phyloP scores from a whole-genome alignment of 2,329 filamentous ascomycete genomes.

The Botryotinia convoluta region DNA sequence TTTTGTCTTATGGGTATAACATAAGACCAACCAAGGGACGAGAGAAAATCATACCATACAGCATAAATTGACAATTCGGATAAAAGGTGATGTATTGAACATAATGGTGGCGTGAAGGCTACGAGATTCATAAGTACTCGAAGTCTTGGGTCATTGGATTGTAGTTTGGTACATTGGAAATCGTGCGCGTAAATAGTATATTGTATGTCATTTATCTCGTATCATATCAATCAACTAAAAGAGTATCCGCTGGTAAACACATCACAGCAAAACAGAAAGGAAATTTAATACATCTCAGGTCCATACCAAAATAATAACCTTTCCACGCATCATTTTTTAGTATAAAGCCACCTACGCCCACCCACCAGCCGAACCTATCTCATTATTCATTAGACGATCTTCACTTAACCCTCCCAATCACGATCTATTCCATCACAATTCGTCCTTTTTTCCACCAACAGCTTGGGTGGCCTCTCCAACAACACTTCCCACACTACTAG shows the following conservation, averaged over 20 bases:
- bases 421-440: slow-evolving; percentile 43
- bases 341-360: background rate
- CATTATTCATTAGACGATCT: slow-evolving; percentile 14
- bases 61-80: background rate
- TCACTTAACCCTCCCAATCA: background rate
- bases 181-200: background rate
- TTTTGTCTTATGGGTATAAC: background rate
- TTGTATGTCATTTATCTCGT: slow-evolving; percentile 2
- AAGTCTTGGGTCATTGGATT: background rate
- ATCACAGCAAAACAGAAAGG: background rate
- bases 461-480: slow-evolving; percentile 41
- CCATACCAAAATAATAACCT: background rate
- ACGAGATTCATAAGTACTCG: background rate
- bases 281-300: background rate
- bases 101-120: background rate
- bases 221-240: background rate
- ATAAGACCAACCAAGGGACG: background rate
- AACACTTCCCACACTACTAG: slow-evolving; percentile 45
- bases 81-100: background rate
- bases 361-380: background rate
- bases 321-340: background rate
- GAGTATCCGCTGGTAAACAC: slow-evolving; percentile 2
- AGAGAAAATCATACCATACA: background rate
- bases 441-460: slow-evolving; percentile 45
- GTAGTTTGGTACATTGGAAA: background rate